phyloP scores from a whole-genome alignment of 2,329 filamentous ascomycete species.

The Cladobotryum mycophilum region DNA sequence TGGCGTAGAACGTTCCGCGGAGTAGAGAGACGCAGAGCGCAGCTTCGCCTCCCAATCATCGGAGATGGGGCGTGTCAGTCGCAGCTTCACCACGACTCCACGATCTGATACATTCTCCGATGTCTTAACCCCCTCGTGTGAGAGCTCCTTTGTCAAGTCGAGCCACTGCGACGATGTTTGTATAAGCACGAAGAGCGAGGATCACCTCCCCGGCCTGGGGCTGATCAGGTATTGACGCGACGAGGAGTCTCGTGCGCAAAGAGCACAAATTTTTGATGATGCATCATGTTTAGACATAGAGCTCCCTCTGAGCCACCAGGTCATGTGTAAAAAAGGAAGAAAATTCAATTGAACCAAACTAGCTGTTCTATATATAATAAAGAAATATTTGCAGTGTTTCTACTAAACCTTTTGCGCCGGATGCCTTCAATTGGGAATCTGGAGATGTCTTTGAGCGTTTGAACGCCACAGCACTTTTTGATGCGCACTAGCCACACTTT shows the following conservation, averaged over 20 bases:
- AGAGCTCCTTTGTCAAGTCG: constrained; percentile 4
- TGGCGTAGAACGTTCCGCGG: constrained; percentile 32
- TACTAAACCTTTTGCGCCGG: no score
- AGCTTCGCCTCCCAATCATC: constrained; percentile 16
- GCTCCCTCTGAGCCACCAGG: constrained; percentile 4
- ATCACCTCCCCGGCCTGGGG: neutral
- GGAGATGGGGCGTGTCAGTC: constrained; percentile 13
- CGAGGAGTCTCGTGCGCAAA: neutral
- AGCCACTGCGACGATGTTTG: neutral
- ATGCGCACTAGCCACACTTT: no score
- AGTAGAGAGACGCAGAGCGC: constrained; percentile 29
- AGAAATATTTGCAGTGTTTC: no score
- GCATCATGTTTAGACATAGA: constrained; percentile 7
- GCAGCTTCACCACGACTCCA: constrained; percentile 12
- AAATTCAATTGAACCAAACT: neutral
- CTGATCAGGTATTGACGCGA: neutral
- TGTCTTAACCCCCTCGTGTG: neutral
- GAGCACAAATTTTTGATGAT: neutral
- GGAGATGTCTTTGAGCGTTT: no score
- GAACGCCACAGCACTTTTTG: no score
- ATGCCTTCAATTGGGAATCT: no score
- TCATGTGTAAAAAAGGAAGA: constrained; percentile 1
- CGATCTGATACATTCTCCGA: constrained; percentile 7
- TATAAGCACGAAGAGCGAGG: neutral
- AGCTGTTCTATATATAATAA: no score